A percentile compares a stretch with the other conserved stretches of the same genome.
phyloP scores from a whole-genome alignment of 2,329 filamentous ascomycete genomes.

The Emmonsiellopsis sp. region DNA sequence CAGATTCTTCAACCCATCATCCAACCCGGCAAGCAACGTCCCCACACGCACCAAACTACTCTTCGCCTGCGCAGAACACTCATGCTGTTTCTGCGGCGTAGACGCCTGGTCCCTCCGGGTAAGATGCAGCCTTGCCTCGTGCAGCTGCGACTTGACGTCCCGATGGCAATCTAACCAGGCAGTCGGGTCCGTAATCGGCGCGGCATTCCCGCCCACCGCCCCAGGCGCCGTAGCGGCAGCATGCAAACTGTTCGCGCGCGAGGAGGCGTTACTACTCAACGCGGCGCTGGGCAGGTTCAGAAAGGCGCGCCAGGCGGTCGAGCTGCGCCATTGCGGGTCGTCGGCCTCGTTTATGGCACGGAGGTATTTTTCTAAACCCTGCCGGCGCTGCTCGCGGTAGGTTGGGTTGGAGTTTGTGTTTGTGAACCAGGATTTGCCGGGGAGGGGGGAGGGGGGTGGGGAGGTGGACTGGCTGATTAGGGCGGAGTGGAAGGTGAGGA shows the following conservation, averaged over 20 bases:
- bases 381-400: constrained; percentile 49
- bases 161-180: constrained; percentile 55
- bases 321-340: constrained; percentile 51
- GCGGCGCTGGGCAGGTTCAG: constrained; percentile 44
- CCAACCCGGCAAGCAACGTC: constrained; percentile 46
- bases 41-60: constrained; percentile 49
- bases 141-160: constrained; percentile 52
- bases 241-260: constrained; percentile 27
- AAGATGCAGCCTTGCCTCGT: constrained; percentile 50
- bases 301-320: constrained; percentile 49
- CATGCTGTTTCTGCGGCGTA: constrained; percentile 52
- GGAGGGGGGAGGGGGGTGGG: constrained; percentile 46
- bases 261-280: constrained; percentile 23
- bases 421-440: constrained; percentile 53
- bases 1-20: constrained; percentile 45
- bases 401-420: constrained; percentile 47
- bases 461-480: constrained; percentile 43
- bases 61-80: constrained; percentile 54
- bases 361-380: constrained; percentile 50
- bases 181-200: constrained; percentile 42
- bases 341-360: constrained; percentile 47
- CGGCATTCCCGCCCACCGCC: constrained; percentile 18
- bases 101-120: constrained; percentile 52
- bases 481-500: constrained; percentile 45
- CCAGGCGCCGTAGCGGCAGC: constrained; percentile 34